Evolutionary conservation across 2,329 filamentous ascomycete genomes (phyloP).

Genomic region (Orbilia ellipsospora): DNA sequence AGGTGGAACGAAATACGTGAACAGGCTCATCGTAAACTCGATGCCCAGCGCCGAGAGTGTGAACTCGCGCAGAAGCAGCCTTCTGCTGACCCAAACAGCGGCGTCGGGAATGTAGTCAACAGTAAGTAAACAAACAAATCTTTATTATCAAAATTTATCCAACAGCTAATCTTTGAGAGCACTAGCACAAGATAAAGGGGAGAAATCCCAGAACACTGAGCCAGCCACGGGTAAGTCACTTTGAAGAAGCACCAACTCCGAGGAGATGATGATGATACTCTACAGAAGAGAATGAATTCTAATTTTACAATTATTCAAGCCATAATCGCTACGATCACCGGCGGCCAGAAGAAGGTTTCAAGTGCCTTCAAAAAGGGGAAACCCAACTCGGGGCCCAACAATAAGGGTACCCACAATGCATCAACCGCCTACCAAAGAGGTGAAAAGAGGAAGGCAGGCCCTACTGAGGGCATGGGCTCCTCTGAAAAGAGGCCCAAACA

Average conservation of each 20-base stretch:
- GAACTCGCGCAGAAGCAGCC: not conserved
- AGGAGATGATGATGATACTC: no score
- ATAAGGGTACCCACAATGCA: not conserved
- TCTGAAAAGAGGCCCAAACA: no score
- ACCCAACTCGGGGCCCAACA: not conserved
- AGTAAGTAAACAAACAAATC: not conserved
- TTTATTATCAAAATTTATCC: not conserved
- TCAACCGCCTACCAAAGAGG: not conserved
- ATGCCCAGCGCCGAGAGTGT: not conserved
- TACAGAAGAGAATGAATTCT: no score
- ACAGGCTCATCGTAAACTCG: not conserved
- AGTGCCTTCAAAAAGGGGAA: conserved; percentile 12
- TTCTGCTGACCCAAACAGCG: not conserved
- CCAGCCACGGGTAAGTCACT: no score
- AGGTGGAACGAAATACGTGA: not conserved
- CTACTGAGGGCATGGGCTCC: no score
- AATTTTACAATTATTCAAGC: not conserved
- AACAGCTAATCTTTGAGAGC: not conserved
- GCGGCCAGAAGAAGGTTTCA: conserved; percentile 16
- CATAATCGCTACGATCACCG: not conserved
- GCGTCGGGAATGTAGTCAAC: not conserved
- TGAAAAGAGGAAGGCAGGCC: not conserved
- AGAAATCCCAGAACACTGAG: no score
- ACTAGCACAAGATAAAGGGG: no score
- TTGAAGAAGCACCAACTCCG: no score